Evolutionary conservation across 2,329 filamentous ascomycete species (phyloP), one percentile per base, ranked within the genome.

Genomic region (Arthrinium phaeospermum): DNA sequence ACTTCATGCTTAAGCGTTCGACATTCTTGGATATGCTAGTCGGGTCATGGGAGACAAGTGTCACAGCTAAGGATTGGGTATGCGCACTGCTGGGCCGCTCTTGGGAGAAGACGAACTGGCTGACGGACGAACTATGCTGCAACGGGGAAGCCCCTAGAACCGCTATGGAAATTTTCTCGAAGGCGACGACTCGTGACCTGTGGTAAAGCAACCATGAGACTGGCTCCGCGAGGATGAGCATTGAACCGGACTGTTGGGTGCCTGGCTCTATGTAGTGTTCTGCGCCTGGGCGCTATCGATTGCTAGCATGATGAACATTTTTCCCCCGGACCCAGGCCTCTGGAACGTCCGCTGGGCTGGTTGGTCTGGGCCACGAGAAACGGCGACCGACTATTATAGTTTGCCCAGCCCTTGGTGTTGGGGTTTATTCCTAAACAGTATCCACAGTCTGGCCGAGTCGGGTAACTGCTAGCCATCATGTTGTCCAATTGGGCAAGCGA

Each of bases 391-490:
- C 57, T 41, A 41, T 64, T 64, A 41, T 64, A 64, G 57, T 64
- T 64, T 22, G 57, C 57, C 57, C 57, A 64, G 57, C 34, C 34
- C 57, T 64, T 64, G 57, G 57, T n/a, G 19, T 13, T 5, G 34
- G 57, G 22, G 34, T 10, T 22, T n/a, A n/a, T 64, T 61, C 34
- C 57, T 34, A 64, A 64, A 41, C 34, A 34, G 10, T 64, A 34
- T 30, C 57, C 57, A 64, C 34, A 64, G 41, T 64, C 22, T 64
- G 57, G 57, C 57, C 57, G 57, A 64, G 57, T 37, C 34, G 57
- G 57, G 57, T 64, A 64, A 64, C 34, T 41, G 57, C 22, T 64
- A 41, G 57, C 57, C 57, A 64, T 2, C 16, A 22, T 13, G 19
- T n/a, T n/a, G 30, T 61, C 53, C 53, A 61, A 61, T 61, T 61